Base-by-base conservation (phyloP, 1,139 yeast genomes). In the Schwanniomyces etchellsii region DNA sequence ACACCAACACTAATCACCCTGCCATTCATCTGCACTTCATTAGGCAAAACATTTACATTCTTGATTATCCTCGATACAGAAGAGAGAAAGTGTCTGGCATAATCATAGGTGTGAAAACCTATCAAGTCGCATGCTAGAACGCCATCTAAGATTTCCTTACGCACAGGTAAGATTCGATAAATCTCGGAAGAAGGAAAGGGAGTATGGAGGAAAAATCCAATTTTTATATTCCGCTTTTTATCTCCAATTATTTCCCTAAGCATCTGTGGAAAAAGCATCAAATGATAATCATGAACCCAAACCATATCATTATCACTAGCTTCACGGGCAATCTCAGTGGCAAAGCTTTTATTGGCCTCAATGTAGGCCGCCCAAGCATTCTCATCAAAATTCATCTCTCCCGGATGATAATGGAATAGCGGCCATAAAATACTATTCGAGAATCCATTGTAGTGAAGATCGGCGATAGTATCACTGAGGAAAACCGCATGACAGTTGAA, bases 81-180 rank as follows among this genome's bases (percentile, higher is more conserved):
- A 14, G 95, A 81, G 35, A 93, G 60, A 58, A 93, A 93, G 61
- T 93, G 99, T 46, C 99, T 74, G n/a, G 96, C 98, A 50, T 93
- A 93, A 57, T 93, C 99, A 57, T 93, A 93, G n/a, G 98, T 93
- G 57, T 93, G 99, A 70, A 93, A 93, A 0, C 99, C 99, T 48
- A 93, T 79, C 46, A 93, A 70, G 53, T 93, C 96, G 60, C 97
- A 91, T 46, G 93, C 81, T 51, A 93, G 64, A 2, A 93, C 95
- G 29, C 99, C 99, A 38, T 74, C 76, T 46, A 93, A 65, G 34
- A 93, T 88, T 56, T 93, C 98, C 45, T 81, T 77, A 57, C 99
- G 74, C 12, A 93, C 98, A 0, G 99, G 99, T 47, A 93, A 66
- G 35, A 93, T 89, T 52, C 99, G 67, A 60, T 93, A 93, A 38